phyloP scores from a whole-genome alignment of 495 filamentous ascomycete species.

The Chaetomium fimeti region DNA sequence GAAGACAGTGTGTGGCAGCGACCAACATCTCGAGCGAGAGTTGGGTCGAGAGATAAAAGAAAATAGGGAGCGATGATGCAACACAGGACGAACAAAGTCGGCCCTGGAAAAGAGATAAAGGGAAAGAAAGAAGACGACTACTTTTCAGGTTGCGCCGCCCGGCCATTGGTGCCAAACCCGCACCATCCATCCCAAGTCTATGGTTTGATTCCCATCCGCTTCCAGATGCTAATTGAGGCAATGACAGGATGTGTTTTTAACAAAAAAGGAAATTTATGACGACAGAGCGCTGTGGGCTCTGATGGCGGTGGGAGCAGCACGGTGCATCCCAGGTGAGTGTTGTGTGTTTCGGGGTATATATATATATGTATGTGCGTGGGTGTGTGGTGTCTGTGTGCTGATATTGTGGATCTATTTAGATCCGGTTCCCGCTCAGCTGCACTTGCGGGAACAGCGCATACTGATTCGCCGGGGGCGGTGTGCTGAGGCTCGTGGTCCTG shows the following conservation, averaged over 20 bases:
- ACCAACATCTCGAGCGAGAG: conserved; percentile 9
- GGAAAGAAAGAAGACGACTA: neutral
- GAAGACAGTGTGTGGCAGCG: neutral
- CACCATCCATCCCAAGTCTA: conserved; percentile 19
- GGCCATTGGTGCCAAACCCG: conserved; percentile 11
- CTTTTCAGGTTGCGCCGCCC: conserved; percentile 20
- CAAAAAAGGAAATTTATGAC: conserved; percentile 3
- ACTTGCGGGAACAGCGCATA: conserved; percentile 42
- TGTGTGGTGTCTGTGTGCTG: neutral
- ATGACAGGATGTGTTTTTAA: conserved; percentile 1
- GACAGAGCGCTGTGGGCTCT: neutral
- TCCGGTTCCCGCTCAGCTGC: conserved; percentile 28
- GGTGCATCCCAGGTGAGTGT: neutral
- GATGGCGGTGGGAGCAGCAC: neutral
- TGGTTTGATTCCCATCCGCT: conserved; percentile 22
- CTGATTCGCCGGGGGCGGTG: conserved; percentile 42
- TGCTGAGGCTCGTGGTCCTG: conserved; percentile 41
- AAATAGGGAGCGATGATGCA: neutral
- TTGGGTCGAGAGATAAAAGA: neutral
- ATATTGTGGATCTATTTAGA: conserved; percentile 17
- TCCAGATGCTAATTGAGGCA: conserved; percentile 18
- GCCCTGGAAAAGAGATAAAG: neutral
- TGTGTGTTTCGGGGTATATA: neutral
- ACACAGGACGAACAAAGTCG: neutral
- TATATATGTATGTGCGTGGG: no score